Evolutionary conservation across 495 filamentous ascomycete genomes (phyloP).

Genomic region (Tricharina praecox): DNA sequence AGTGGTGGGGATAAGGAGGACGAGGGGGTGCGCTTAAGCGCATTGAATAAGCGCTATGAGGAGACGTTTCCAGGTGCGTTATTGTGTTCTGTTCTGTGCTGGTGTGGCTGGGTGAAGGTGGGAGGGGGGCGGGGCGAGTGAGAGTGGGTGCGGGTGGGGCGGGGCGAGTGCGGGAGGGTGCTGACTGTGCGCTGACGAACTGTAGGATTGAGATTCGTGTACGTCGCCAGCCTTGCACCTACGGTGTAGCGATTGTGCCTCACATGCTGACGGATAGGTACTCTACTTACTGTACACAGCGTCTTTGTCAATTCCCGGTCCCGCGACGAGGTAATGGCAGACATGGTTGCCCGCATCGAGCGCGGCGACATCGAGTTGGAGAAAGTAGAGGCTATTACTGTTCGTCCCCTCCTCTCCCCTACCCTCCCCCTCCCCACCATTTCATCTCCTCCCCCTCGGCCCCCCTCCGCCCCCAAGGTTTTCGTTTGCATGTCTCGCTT

Average conservation of each 20-base stretch:
- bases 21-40: conserved; percentile 41
- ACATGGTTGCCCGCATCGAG: conserved; percentile 65
- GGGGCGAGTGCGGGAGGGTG: neutral
- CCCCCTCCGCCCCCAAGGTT: no score
- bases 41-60: conserved; percentile 71
- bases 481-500: no score
- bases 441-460: no score
- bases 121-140: no score
- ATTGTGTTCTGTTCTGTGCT: no score
- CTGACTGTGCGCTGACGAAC: neutral
- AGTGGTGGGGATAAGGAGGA: conserved; percentile 31
- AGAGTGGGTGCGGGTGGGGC: conserved; percentile 1
- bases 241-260: no score
- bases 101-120: no score
- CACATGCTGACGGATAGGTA: no score
- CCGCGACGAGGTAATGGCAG: conserved; percentile 57
- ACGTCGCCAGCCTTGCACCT: no score
- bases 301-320: conserved; percentile 78
- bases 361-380: conserved; percentile 50
- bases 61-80: conserved; percentile 46
- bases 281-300: no score
- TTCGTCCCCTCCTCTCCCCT: no score
- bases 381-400: conserved; percentile 49
- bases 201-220: conserved; percentile 62
- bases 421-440: no score